Evolutionary conservation across 768 basidiomycete species (phyloP), one percentile per base, ranked within the genome.

Genomic region (Favolaschia claudopus): DNA sequence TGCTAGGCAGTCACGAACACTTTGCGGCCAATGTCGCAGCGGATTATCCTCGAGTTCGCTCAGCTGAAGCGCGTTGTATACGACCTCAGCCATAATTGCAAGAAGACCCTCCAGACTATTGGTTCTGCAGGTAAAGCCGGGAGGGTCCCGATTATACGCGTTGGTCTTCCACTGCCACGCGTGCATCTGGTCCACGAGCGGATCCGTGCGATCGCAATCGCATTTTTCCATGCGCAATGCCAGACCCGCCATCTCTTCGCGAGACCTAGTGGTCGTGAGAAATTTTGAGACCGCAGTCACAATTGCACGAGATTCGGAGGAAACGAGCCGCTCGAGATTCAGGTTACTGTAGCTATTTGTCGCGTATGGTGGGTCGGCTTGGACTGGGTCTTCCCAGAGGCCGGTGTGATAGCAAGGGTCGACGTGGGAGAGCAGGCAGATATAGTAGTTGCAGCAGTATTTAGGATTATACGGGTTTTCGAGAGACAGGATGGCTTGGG

Each of bases 381-480:
- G 40, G 34, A 59, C 42, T 13, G 58, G 58, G 42, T 59, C 53
- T 53, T 59, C 50, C 58, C 57, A 58, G n/a, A n/a, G n/a, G 49
- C 3, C 3, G 27, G 24, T 19, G 36, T 34, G 19, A 20, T 47
- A 43, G 32, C n/a, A n/a, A n/a, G 42, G 20, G 33, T 59, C 19
- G 51, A 53, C 24, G 20, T 59, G 58, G 22, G 50, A 45, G n/a
- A 59, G 45, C 25, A 59, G 31, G 14, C 58, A 59, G 1, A 59
- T 53, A 15, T 59, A 59, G n/a, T 59, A 59, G 28, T 38, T 53
- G 58, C 58, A 59, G 58, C 58, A 59, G 44, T 52, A 59, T 33
- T 6, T 37, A 5, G 58, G 58, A 7, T 52, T 53, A 14, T 28
- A 9, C 13, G 58, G 50, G 31, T 59, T 45, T 10, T 19, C 31